phyloP scores from a whole-genome alignment of 192 early-diverging fungal species.

The Podila horticola region DNA sequence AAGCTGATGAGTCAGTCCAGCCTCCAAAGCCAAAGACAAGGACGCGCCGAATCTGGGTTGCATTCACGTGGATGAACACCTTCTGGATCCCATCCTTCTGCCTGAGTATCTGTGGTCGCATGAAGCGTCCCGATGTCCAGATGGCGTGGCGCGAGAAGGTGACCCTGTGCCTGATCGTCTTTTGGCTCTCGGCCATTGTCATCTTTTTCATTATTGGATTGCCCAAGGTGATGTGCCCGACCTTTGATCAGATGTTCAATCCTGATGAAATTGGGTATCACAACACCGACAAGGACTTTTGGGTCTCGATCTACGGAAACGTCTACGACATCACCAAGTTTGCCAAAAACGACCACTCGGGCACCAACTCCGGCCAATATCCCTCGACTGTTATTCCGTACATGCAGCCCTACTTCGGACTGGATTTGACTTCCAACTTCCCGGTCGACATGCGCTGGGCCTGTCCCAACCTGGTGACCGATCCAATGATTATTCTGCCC shows the following conservation, averaged over 20 bases:
- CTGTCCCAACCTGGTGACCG: conserved; percentile 37
- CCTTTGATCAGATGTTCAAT: conserved; percentile 67
- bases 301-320: conserved; percentile 68
- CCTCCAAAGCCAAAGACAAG: conserved; percentile 53
- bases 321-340: conserved; percentile 78
- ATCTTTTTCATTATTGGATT: conserved; percentile 93
- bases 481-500: conserved; percentile 13
- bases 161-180: conserved; percentile 85
- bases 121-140: conserved; percentile 90
- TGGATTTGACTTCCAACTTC: conserved; percentile 69
- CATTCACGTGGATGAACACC: conserved; percentile 80
- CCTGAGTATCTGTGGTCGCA: conserved; percentile 66
- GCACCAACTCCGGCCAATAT: conserved; percentile 15
- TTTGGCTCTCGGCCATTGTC: conserved; percentile 75
- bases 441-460: conserved; percentile 58
- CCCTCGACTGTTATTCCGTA: conserved; percentile 26
- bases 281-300: conserved; percentile 66
- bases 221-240: conserved; percentile 84
- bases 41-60: conserved; percentile 72
- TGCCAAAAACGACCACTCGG: conserved; percentile 64
- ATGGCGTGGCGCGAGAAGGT: conserved; percentile 98
- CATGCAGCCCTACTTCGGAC: conserved; percentile 61
- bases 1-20: conserved; percentile 57
- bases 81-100: conserved; percentile 80
- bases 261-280: conserved; percentile 65